Conservation (phyloP, 2,329 filamentous ascomycete species). For the Chrysosporium keratinophilum region DNA sequence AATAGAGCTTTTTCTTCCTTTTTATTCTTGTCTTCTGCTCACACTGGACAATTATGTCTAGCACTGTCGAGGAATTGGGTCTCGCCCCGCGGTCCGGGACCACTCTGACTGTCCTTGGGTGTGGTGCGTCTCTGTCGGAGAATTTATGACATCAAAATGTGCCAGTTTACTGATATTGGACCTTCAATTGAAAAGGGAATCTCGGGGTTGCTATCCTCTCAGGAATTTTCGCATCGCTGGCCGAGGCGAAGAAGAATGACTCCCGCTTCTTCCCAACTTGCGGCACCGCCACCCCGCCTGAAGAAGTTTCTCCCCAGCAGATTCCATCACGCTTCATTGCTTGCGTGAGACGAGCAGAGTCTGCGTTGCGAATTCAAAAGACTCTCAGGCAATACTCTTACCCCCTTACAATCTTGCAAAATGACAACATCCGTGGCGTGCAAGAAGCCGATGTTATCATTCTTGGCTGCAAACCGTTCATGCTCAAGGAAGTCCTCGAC, state of each 20-base stretch:
- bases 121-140: constrained; percentile 45
- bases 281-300: constrained; percentile 28
- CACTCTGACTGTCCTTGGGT: constrained; percentile 71
- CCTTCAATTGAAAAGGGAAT: constrained; percentile 46
- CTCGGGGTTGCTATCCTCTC: constrained; percentile 78
- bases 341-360: constrained; percentile 61
- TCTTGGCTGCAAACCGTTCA: constrained; percentile 70
- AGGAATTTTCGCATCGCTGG: constrained; percentile 64
- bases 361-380: constrained; percentile 57
- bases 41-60: constrained; percentile 5
- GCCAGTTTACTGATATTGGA: constrained; percentile 1
- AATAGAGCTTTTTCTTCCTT: neutral
- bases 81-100: constrained; percentile 28
- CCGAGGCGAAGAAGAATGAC: constrained; percentile 37
- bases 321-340: constrained; percentile 70
- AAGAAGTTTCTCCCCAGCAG: constrained; percentile 40
- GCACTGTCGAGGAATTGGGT: constrained; percentile 26
- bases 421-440: constrained; percentile 60
- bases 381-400: constrained; percentile 55
- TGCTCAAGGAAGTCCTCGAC: constrained; percentile 57
- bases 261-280: constrained; percentile 28
- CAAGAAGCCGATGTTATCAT: constrained; percentile 62
- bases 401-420: constrained; percentile 56
- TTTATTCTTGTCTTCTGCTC: neutral
- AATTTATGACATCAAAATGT: neutral